Evolutionary conservation across 768 basidiomycete species (phyloP).

Genomic region (Lepiota brunneoincarnata): DNA sequence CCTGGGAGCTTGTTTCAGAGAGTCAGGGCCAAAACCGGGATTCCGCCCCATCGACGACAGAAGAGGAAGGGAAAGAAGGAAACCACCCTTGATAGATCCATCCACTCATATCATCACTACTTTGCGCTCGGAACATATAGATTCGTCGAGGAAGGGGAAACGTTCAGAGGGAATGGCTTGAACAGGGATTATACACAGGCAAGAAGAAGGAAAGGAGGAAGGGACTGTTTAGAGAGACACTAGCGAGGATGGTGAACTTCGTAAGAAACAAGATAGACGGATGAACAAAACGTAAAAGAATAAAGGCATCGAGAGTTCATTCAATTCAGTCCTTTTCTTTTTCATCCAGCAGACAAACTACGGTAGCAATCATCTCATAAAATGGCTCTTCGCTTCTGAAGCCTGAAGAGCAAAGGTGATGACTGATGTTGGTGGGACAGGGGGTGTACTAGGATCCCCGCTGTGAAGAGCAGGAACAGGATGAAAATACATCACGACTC

Average conservation of each 20-base stretch:
- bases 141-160: no score
- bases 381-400: not conserved
- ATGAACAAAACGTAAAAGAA: not conserved
- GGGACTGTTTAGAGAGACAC: not conserved
- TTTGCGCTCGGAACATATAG: no score
- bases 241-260: not conserved
- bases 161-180: not conserved
- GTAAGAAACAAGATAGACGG: not conserved
- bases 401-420: not conserved
- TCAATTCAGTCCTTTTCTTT: not conserved
- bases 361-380: not conserved
- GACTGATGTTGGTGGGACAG: no score
- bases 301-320: not conserved
- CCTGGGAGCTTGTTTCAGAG: constrained; percentile 51
- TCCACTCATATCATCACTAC: not conserved
- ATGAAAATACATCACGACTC: no score
- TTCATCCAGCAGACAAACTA: not conserved
- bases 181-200: not conserved
- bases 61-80: no score
- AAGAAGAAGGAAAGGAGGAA: constrained; percentile 7
- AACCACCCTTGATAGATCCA: no score
- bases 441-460: no score
- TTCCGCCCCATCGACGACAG: no score
- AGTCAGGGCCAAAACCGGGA: not conserved
- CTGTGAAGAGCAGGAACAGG: no score